A percentile compares a stretch with the other conserved stretches of the same genome.
These are phyloP conservation scores for Avena atlantica DNA, from an alignment of 176 grass and related monocot genomes.

Conservation along the genomic window DNA sequence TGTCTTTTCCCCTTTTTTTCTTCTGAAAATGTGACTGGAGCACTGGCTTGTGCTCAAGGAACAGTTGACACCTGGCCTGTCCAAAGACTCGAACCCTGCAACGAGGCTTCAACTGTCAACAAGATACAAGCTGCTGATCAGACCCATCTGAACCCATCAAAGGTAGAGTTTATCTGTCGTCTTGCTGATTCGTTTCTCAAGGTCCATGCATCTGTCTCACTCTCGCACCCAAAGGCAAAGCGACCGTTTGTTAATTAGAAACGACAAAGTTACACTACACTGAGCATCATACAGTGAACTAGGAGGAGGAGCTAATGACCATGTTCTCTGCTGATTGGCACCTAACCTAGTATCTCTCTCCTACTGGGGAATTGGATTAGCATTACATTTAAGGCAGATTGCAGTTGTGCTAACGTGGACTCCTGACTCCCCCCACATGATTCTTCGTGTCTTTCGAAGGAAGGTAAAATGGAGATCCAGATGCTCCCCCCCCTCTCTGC, in stretches of 20 bases:
- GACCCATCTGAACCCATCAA: constrained; percentile 8
- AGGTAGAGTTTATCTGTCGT: constrained; percentile 29
- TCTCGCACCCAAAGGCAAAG: neutral
- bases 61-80: no score
- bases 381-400: constrained; percentile 45
- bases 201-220: constrained; percentile 47
- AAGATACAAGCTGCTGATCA: no score
- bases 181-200: constrained; percentile 34
- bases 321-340: constrained; percentile 23
- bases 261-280: constrained; percentile 47
- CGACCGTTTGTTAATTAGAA: constrained; percentile 33
- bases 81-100: no score
- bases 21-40: no score
- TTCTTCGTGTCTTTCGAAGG: constrained; percentile 28
- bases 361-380: constrained; percentile 45
- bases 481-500: constrained; percentile 51
- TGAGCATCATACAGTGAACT: constrained; percentile 42
- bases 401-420: constrained; percentile 39
- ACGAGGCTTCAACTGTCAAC: no score
- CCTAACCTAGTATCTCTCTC: constrained; percentile 36
- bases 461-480: constrained; percentile 46
- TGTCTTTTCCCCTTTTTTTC: no score
- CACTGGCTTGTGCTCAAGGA: no score
- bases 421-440: constrained; percentile 55
- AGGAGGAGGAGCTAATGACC: constrained; percentile 2